Conservation (phyloP, 1,284 basidiomycete genomes). For the Ceratobasidium sp. region DNA sequence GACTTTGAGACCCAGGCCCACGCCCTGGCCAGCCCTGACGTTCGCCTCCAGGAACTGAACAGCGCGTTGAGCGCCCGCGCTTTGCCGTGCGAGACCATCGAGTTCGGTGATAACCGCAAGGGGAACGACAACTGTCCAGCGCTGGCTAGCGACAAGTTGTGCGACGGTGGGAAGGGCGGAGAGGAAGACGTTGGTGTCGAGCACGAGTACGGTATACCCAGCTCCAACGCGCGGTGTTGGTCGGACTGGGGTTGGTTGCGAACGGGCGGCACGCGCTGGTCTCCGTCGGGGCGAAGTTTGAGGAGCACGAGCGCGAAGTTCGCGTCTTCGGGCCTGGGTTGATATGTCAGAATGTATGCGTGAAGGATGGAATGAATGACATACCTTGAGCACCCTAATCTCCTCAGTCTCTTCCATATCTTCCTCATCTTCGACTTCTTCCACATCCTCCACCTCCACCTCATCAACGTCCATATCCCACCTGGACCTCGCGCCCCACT, state of each 20-base stretch:
- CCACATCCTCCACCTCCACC: slow-evolving; percentile 56
- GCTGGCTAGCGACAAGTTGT: slow-evolving; percentile 79
- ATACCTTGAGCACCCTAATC: slow-evolving; percentile 79
- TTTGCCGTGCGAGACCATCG: slow-evolving; percentile 82
- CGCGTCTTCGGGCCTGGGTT: slow-evolving; percentile 71
- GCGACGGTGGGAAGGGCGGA: slow-evolving; percentile 78
- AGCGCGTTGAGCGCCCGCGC: slow-evolving; percentile 51
- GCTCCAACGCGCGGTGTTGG: slow-evolving; percentile 67
- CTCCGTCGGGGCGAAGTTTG: slow-evolving; percentile 26
- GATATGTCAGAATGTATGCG: slow-evolving; percentile 33
- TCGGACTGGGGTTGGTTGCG: slow-evolving; percentile 52
- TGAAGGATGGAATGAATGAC: slow-evolving; percentile 41
- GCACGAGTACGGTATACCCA: slow-evolving; percentile 89
- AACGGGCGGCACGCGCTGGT: slow-evolving; percentile 62
- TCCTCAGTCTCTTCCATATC: slow-evolving; percentile 75
- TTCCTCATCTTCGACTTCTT: slow-evolving; percentile 58
- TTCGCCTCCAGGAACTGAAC: slow-evolving; percentile 26
- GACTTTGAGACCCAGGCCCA: slow-evolving; percentile 72
- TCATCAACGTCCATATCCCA: slow-evolving; percentile 62
- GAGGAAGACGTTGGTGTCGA: slow-evolving; percentile 95
- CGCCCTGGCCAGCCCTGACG: slow-evolving; percentile 18
- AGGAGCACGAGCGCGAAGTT: slow-evolving; percentile 60
- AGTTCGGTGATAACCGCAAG: slow-evolving; percentile 96
- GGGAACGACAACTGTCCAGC: slow-evolving; percentile 91
- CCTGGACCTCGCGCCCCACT: slow-evolving; percentile 57